A percentile compares a stretch with the other conserved stretches of the same genome.
Evolutionary conservation across 805 yeast genomes (phyloP).

Genomic region (Saccharomycopsis malanga): DNA sequence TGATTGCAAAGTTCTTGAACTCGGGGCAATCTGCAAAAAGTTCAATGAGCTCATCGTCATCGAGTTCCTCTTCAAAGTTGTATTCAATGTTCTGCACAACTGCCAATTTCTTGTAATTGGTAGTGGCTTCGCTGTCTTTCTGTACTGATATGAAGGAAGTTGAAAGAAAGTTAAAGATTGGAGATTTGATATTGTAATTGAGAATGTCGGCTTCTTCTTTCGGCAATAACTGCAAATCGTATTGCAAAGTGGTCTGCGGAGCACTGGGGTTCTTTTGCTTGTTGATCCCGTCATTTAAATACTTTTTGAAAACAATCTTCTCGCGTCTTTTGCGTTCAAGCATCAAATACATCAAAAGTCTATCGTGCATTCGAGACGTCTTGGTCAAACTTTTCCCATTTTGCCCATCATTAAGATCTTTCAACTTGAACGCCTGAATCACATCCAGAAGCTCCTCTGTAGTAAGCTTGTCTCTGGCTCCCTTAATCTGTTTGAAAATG

Average conservation of each 20-base stretch:
- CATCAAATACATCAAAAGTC: constrained; percentile 29
- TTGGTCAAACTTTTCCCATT: constrained; percentile 25
- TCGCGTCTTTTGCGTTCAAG: constrained; percentile 32
- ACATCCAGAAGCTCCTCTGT: constrained; percentile 24
- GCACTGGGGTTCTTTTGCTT: constrained; percentile 6
- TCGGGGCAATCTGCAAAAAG: constrained; percentile 62
- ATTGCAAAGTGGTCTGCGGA: background rate
- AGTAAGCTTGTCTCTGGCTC: constrained; percentile 22
- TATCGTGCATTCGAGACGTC: constrained; percentile 30
- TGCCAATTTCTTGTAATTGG: constrained; percentile 28
- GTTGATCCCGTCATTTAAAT: constrained; percentile 18
- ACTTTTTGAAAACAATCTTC: constrained; percentile 25
- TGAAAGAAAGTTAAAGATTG: constrained; percentile 24
- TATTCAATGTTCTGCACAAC: constrained; percentile 32
- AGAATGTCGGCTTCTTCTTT: constrained; percentile 27
- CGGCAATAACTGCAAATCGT: constrained; percentile 19
- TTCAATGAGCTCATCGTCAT: constrained; percentile 67
- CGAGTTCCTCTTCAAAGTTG: constrained; percentile 44
- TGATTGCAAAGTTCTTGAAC: constrained; percentile 6
- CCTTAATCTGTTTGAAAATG: constrained; percentile 29
- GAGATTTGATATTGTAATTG: constrained; percentile 32
- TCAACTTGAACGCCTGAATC: constrained; percentile 21
- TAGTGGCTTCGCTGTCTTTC: constrained; percentile 18
- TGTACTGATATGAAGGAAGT: constrained; percentile 22
- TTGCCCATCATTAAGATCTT: constrained; percentile 6